Evolutionary conservation across 805 yeast genomes (phyloP), one percentile per base, ranked within the genome.

Genomic region (Lachancea sp.): DNA sequence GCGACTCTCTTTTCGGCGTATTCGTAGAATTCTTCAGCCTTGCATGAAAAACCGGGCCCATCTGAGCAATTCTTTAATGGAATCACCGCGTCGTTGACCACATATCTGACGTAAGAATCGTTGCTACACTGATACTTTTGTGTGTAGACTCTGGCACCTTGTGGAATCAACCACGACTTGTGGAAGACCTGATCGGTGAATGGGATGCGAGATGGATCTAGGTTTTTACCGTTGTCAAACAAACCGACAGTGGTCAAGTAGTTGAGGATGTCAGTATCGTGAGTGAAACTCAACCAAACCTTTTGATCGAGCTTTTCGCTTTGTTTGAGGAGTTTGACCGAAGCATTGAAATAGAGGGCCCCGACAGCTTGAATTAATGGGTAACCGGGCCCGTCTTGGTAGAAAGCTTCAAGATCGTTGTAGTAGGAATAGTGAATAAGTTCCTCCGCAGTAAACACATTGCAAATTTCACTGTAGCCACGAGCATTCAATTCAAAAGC

Each of bases 401-500:
- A 83, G 67, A 77, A 86, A 55, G 75, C 73, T 41, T 62, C 64
- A 35, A 83, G 65, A 50, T 85, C 90, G 25, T 69, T 68, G 17
- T 72, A 67, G 63, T 85, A 87, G 41, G 79, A 79, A 53, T 73
- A 75, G 31, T 73, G 75, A 42, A 82, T 65, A 69, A 78, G 81
- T 49, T 85, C 91, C 19, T 79, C 79, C 53, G 73, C 73, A 35
- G 87, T 81, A 65, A 86, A 79, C 27, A 82, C 70, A 32, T 72
- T 71, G 63, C 95, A 85, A 50, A 85, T 78, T 29, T 73, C 72
- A 13, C 93, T 82, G 44, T 65, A 60, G 9, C 93, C 95, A 46
- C 70, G 71, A 9, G 78, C 84, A 45, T 84, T 85, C 37, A 84
- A 65, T 63, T 86, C 95, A 59, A 72, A 86, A 2, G 86, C 89